Evolutionary conservation across 2,329 filamentous ascomycete species (phyloP).

Genomic region (Cladosporium cucumerinum): DNA sequence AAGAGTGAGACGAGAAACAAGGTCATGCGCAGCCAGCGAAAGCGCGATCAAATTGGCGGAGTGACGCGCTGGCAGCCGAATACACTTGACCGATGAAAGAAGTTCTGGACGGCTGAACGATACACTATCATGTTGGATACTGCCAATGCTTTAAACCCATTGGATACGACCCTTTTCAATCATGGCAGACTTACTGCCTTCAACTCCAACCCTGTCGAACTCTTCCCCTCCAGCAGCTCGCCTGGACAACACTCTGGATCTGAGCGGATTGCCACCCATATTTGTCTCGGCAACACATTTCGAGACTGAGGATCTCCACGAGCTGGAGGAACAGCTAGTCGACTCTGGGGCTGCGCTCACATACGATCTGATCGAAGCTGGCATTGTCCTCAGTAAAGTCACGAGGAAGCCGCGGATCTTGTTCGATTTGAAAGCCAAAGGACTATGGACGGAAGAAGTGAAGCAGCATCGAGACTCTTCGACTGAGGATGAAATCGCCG

Average conservation of each 20-base stretch:
- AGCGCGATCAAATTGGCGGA: neutral
- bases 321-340: conserved; percentile 62
- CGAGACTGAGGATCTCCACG: conserved; percentile 57
- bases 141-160: neutral
- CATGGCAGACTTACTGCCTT: neutral
- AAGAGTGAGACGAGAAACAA: neutral
- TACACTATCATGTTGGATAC: neutral
- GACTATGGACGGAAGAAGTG: conserved; percentile 57
- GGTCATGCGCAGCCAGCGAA: neutral
- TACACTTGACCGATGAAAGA: neutral
- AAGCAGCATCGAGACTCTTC: neutral
- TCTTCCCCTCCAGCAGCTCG: neutral
- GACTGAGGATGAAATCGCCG: neutral
- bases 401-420: conserved; percentile 65
- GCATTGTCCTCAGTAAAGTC: conserved; percentile 71
- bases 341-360: conserved; percentile 58
- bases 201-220: conserved; percentile 1
- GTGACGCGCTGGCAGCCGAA: neutral
- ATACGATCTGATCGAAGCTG: conserved; percentile 67
- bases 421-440: conserved; percentile 71
- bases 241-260: conserved; percentile 32
- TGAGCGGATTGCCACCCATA: conserved; percentile 57
- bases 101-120: neutral
- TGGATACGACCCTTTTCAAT: neutral
- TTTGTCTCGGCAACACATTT: conserved; percentile 73